phyloP scores from a whole-genome alignment of 148 eudicot genomes.

The Bassia scoparia region DNA sequence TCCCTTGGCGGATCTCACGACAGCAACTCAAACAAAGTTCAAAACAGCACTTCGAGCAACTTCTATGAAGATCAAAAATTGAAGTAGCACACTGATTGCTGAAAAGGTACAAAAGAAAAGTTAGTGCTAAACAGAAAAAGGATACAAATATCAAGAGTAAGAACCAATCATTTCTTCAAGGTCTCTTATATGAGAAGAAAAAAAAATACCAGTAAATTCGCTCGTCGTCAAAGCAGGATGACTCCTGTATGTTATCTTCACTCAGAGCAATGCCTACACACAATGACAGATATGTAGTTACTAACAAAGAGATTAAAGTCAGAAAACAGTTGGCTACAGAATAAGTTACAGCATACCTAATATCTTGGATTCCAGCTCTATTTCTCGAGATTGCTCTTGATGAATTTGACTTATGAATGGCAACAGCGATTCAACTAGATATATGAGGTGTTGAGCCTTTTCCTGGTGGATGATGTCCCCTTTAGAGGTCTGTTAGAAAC shows the following conservation, averaged over 20 bases:
- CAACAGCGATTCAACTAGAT: slow-evolving; percentile 47
- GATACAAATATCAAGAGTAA: not conserved
- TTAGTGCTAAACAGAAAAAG: not conserved
- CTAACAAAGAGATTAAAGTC: not conserved
- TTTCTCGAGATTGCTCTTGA: slow-evolving; percentile 57
- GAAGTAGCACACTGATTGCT: slow-evolving; percentile 89
- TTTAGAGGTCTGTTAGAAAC: slow-evolving; percentile 43
- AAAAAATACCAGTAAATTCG: slow-evolving; percentile 65
- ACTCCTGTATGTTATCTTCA: slow-evolving; percentile 34
- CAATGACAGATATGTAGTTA: not conserved
- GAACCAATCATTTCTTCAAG: not conserved
- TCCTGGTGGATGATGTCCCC: slow-evolving; percentile 42
- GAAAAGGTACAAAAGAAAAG: slow-evolving; percentile 20
- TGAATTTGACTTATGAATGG: slow-evolving; percentile 56
- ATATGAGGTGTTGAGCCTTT: slow-evolving; percentile 48
- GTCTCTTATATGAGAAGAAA: not conserved
- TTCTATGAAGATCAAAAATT: slow-evolving; percentile 73
- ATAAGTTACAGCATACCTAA: slow-evolving; percentile 37
- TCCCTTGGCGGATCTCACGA: slow-evolving; percentile 61
- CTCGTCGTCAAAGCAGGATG: slow-evolving; percentile 51
- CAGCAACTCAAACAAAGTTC: slow-evolving; percentile 83
- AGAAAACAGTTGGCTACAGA: not conserved
- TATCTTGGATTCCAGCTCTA: slow-evolving; percentile 43
- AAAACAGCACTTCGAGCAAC: slow-evolving; percentile 71
- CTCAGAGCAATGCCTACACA: slow-evolving; percentile 19